Evolutionary conservation across 2,329 filamentous ascomycete genomes (phyloP).

Genomic region (Fonsecaea pugnacius): DNA sequence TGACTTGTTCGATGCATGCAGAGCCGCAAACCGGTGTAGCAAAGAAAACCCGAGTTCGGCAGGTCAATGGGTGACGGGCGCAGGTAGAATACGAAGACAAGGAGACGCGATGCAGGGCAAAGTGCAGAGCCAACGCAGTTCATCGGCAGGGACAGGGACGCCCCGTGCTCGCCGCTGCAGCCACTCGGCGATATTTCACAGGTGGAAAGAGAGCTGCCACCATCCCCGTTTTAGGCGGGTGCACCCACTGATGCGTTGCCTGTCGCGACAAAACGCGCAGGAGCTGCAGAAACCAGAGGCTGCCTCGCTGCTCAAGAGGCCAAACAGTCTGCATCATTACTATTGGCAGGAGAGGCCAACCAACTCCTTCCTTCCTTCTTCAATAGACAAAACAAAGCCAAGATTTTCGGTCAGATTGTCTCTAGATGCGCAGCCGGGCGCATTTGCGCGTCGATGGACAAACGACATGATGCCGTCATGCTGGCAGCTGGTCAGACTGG

Average conservation of each 20-base stretch:
- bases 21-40: slow-evolving; percentile 9
- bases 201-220: slow-evolving; percentile 5
- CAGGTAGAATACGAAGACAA: too few species aligned
- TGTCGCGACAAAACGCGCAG: slow-evolving; percentile 1
- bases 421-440: neutral
- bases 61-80: neutral
- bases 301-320: neutral
- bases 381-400: neutral
- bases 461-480: too few species aligned
- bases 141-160: slow-evolving; percentile 6
- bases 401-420: neutral
- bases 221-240: slow-evolving; percentile 9
- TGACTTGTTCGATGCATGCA: neutral
- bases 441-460: neutral
- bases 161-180: slow-evolving; percentile 8
- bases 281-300: neutral
- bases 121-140: slow-evolving; percentile 16
- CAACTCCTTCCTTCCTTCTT: neutral
- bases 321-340: neutral
- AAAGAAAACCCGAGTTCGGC: neutral
- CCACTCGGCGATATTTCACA: slow-evolving; percentile 10
- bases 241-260: neutral
- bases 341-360: neutral
- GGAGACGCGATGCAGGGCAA: slow-evolving; percentile 11
- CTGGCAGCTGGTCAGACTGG: neutral